phyloP scores from a whole-genome alignment of 805 yeast species.

The Cyberlindnera bimundalis region DNA sequence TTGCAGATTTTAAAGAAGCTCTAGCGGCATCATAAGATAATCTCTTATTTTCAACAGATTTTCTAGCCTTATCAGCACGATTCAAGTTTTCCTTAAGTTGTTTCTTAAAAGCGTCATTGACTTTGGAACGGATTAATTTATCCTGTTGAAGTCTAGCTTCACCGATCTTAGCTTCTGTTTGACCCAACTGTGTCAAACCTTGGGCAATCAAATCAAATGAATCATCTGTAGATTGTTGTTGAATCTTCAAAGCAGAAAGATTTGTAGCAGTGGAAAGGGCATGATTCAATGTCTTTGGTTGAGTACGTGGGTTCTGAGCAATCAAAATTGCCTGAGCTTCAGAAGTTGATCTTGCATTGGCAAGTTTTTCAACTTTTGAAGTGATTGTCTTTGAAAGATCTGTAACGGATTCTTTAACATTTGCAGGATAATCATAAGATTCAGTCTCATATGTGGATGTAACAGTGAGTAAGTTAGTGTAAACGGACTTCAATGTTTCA shows the following conservation, averaged over 20 bases:
- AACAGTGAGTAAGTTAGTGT: slow-evolving; percentile 52
- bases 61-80: slow-evolving; percentile 66
- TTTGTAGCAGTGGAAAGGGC: slow-evolving; percentile 77
- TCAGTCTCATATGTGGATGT: slow-evolving; percentile 63
- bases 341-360: slow-evolving; percentile 71
- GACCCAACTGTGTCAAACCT: slow-evolving; percentile 64
- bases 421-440: slow-evolving; percentile 80
- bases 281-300: slow-evolving; percentile 80
- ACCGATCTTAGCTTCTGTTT: slow-evolving; percentile 70
- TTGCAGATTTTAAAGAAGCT: slow-evolving; percentile 44
- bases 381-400: slow-evolving; percentile 67
- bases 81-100: slow-evolving; percentile 58
- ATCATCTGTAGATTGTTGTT: slow-evolving; percentile 33
- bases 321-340: slow-evolving; percentile 77
- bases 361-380: slow-evolving; percentile 59
- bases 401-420: slow-evolving; percentile 66
- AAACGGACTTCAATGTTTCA: slow-evolving; percentile 68
- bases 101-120: slow-evolving; percentile 62
- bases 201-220: slow-evolving; percentile 51
- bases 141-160: slow-evolving; percentile 83
- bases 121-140: slow-evolving; percentile 61
- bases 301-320: slow-evolving; percentile 43
- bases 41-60: slow-evolving; percentile 73
- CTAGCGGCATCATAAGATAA: slow-evolving; percentile 78
- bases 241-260: slow-evolving; percentile 32